Base-by-base conservation (phyloP, 495 filamentous ascomycete genomes). In the Aspergillus biplanus region DNA sequence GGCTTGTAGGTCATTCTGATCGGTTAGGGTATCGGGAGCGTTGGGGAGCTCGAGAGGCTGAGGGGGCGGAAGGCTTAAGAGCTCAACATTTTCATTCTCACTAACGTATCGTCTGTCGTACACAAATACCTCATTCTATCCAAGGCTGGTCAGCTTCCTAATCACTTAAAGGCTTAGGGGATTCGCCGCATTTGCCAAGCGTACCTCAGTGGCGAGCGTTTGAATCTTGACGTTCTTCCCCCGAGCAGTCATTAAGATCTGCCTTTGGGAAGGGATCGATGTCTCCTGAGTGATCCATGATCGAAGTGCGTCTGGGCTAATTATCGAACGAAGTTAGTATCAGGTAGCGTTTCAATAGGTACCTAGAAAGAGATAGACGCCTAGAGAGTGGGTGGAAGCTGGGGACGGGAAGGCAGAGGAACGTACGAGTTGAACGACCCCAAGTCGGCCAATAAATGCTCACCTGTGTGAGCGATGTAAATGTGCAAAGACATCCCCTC, bases 381-480 rank as follows among this genome's bases (percentile, higher is more conserved):
- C 55, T 61, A 18, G 9, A 50, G 47, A 9, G 27, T 21, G 55
- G 13, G 47, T 52, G 27, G 54, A 37, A 58, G 21, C 21, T 27
- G 21, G 21, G 21, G 21, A 27, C 21, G 21, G 55, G 52, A 44
- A 34, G 34, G 42, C 33, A 55, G 54, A 49, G 53, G 57, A 58
- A 82, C 87, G 72, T 81, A 93, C 90, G 87, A 88, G 61, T 85
- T 74, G 72, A 92, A 87, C 52, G 85, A 83, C 54, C 84, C 82
- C 31, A 85, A 83, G 75, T 96, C 90, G 64, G 89, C 81, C 68
- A 84, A 81, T 71, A 93, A 83, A 79, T 89, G 88, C 81, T 92
- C 87, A 81, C 93, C 93, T 69, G 89, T 90, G 81, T 95, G 92
- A 81, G 91, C 93, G 63, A 95, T 86, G 76, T 90, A 90, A 75